phyloP scores from a whole-genome alignment of 257 asterid genomes.

The Solanum habrochaites region DNA sequence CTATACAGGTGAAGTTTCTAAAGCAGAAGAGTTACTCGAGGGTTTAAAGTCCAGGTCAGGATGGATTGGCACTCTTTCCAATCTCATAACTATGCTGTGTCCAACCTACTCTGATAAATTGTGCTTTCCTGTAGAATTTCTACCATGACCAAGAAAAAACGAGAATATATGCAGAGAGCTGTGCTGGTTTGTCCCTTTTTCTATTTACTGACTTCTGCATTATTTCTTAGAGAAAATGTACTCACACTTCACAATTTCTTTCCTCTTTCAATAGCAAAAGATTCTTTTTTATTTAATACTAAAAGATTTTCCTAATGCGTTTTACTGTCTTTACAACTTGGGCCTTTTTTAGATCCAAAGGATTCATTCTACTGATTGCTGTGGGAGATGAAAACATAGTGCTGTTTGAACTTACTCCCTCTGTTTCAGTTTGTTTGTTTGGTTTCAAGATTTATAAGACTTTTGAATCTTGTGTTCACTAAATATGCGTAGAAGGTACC shows the following conservation, averaged over 20 bases:
- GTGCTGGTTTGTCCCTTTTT: constrained; percentile 31
- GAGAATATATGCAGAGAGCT: constrained; percentile 43
- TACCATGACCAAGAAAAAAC: constrained; percentile 65
- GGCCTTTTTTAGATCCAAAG: background rate
- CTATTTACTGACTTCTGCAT: background rate
- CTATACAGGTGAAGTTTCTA: constrained; percentile 29
- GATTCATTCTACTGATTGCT: background rate
- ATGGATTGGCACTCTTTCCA: background rate
- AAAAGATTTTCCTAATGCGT: background rate
- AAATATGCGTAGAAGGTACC: background rate
- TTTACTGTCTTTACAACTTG: background rate
- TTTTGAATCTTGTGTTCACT: background rate
- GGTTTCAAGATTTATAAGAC: background rate
- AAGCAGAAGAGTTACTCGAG: constrained; percentile 58
- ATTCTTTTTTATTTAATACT: no score
- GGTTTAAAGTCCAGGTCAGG: constrained; percentile 64
- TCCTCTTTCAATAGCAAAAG: background rate
- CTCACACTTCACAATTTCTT: background rate
- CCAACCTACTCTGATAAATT: background rate
- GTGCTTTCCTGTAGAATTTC: constrained; percentile 34
- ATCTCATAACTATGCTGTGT: background rate
- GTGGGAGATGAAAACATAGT: background rate
- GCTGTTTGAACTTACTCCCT: background rate
- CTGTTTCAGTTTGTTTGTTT: background rate
- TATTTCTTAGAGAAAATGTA: background rate